Percentiles rank a stretch among this genome's conserved stretches.
phyloP scores from a whole-genome alignment of 768 basidiomycete species.

The Suillus spraguei region DNA sequence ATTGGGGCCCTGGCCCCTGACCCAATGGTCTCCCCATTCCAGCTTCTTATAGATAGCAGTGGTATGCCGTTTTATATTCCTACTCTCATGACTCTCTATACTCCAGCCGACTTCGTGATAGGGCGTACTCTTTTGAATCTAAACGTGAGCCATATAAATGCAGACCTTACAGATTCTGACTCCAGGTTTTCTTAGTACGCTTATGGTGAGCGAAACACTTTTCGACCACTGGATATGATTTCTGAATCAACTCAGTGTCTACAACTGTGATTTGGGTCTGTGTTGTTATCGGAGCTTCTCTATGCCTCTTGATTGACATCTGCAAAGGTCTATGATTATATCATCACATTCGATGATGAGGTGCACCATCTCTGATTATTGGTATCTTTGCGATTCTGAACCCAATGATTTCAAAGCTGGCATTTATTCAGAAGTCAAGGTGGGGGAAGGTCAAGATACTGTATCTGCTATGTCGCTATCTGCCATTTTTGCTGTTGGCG shows the following conservation, averaged over 20 bases:
- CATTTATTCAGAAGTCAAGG: neutral
- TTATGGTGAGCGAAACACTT: conserved; percentile 7
- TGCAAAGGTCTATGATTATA: conserved; percentile 8
- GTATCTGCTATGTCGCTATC: conserved; percentile 8
- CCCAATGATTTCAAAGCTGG: neutral
- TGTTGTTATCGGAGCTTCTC: neutral
- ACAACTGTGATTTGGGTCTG: conserved; percentile 5
- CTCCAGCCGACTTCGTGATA: neutral
- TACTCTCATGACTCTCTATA: conserved; percentile 1
- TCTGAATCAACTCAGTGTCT: conserved; percentile 5
- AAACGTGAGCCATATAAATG: neutral
- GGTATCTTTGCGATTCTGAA: neutral
- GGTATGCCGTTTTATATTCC: neutral
- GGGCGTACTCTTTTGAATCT: neutral
- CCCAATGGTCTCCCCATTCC: conserved; percentile 2
- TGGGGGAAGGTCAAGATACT: conserved; percentile 3
- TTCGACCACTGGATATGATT: neutral
- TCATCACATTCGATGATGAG: conserved; percentile 4
- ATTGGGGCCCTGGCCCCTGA: too few relatives aligned
- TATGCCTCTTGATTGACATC: neutral
- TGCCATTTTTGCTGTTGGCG: conserved; percentile 1
- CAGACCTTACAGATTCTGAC: neutral
- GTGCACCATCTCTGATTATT: neutral
- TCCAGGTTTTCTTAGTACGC: neutral
- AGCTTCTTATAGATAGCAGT: neutral